Percentiles rank a stretch among this genome's conserved stretches.
These are phyloP conservation scores for Lichenothelia convexa DNA, from an alignment of 495 filamentous ascomycete genomes.

Conservation along the genomic window DNA sequence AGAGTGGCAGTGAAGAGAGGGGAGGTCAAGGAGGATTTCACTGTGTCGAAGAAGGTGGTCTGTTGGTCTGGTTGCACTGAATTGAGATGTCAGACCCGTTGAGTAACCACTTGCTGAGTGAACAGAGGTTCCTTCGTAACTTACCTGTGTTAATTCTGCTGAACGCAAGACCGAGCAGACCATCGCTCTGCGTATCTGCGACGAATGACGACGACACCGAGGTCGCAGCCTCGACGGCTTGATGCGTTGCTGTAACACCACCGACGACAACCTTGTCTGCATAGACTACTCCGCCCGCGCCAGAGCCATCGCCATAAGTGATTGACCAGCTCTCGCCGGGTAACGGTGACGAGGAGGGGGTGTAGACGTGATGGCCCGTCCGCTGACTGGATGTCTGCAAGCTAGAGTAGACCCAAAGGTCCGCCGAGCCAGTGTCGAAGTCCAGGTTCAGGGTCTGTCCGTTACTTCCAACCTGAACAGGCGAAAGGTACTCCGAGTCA, in stretches of 20 bases:
- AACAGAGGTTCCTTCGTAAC: too few species aligned
- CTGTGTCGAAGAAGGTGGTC: slow-evolving; percentile 60
- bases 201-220: slow-evolving; percentile 35
- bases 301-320: slow-evolving; percentile 52
- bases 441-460: slow-evolving; percentile 47
- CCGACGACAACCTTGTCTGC: slow-evolving; percentile 51
- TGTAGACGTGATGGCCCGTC: slow-evolving; percentile 44
- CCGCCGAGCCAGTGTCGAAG: slow-evolving; percentile 59
- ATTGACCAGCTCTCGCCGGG: slow-evolving; percentile 45
- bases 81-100: too few species aligned
- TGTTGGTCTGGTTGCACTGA: slow-evolving; percentile 39
- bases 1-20: slow-evolving; percentile 53
- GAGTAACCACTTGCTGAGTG: too few species aligned
- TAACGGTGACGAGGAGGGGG: slow-evolving; percentile 23
- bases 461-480: slow-evolving; percentile 45
- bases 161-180: slow-evolving; percentile 56
- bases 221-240: slow-evolving; percentile 53
- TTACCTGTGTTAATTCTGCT: slow-evolving; percentile 51
- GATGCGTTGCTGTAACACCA: slow-evolving; percentile 36
- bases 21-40: slow-evolving; percentile 34
- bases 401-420: slow-evolving; percentile 46
- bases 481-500: slow-evolving; percentile 48
- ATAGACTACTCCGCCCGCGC: slow-evolving; percentile 47
- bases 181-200: slow-evolving; percentile 41
- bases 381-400: slow-evolving; percentile 28